Base-by-base conservation (phyloP, 176 grass and related monocot species). In the Phragmites australis region DNA sequence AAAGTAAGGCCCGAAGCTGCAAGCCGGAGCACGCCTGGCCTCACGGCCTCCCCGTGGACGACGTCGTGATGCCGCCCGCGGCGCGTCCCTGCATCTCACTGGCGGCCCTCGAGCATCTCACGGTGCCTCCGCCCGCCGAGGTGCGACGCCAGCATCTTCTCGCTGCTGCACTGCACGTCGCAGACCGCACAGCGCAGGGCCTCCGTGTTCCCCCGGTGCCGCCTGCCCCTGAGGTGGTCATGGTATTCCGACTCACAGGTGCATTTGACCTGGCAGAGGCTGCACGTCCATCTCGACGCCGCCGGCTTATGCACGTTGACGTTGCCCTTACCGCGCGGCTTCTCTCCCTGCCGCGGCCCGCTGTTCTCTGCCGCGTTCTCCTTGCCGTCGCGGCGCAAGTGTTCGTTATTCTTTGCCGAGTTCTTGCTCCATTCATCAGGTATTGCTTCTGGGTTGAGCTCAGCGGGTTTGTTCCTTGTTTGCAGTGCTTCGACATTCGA, bases 51-150 rank as follows among this genome's bases (percentile, higher is more conserved):
- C 6, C 57, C 39, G n/a, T 54, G 3, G 54, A 41, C 75, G 42
- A 5, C 8, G 34, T 8, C 62, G 8, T 19, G 0, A 15, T 11
- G 39, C 63, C 18, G 37, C 41, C 56, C 15, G 19, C 55, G 12
- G 2, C 17, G 2, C 23, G 66, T 23, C 41, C 13, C 12, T 10
- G 14, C 13, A 0, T 23, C 13, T 72, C 54, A 49, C 10, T 49
- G 15, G 48, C 49, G 49, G 55, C 6, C 50, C 39, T 40, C 15
- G 32, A 84, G 19, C 9, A 17, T 41, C 53, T 48, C 59, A 58
- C 49, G 11, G 68, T 74, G 84, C 42, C 12, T 65, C 40, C 32
- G 80, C 26, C 84, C 68, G 27, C 0, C 4, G 9, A 80, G 47
- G 43, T 80, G 84, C 59, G 58, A 80, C 26, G 0, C 19, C 76